Evolutionary conservation across 805 yeast species (phyloP), one percentile per base, ranked within the genome.

Genomic region (Saccharomyces kudriavzevii): DNA sequence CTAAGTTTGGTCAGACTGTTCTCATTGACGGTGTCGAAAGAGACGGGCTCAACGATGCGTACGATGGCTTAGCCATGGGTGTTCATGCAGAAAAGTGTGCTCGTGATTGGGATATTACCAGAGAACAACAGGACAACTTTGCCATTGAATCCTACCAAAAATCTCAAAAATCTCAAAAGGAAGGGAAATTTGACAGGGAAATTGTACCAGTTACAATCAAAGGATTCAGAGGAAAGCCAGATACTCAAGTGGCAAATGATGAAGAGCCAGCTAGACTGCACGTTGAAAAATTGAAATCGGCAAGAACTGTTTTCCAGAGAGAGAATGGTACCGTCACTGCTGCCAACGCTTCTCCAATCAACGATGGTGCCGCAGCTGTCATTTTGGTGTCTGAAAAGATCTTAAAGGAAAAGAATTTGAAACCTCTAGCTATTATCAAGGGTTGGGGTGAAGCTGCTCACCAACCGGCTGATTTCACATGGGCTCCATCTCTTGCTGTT

Each of bases 381-480:
- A 77, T 94, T 47, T 79, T 94, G 61, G 94, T 89, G 51, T 87
- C 96, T 55, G 97, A 82, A 69, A 75, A 75, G 58, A 90, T 91
- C 77, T 78, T 91, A 64, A 82, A 83, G 70, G 96, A 91, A 78
- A 81, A 90, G 63, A 85, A 86, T 48, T 76, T 94, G 68, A 89
- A 77, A 70, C 99, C 99, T 59, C 70, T 94, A 58, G 98, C 97
- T 56, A 83, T 83, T 71, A 85, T 94, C 64, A 70, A 80, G 52
- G 96, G 97, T 56, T 92, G 96, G 96, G 99, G 96, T 74, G 99
- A 94, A 71, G 98, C 98, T 66, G 99, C 96, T 54, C 91, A 89
- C 71, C 83, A 83, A 47, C 99, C 99, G 60, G 80, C 86, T 63
- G 95, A 91, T 75, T 94, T 94, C 80, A 92, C 99, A 52, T 87